phyloP scores from a whole-genome alignment of 1,284 basidiomycete species.

The Limonomyces culmigenus region DNA sequence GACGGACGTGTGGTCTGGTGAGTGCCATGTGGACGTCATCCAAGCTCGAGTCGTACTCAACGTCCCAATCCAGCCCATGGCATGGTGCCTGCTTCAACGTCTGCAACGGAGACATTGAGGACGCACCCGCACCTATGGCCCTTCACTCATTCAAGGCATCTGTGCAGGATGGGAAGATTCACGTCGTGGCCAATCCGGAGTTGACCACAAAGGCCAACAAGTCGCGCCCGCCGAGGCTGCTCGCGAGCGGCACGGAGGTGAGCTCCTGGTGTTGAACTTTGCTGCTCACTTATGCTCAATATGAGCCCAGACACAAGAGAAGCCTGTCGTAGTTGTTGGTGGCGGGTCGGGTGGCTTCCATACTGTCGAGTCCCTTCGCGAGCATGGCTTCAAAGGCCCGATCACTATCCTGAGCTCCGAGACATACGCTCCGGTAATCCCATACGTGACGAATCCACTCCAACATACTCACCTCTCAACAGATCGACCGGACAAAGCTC shows the following conservation, averaged over 20 bases:
- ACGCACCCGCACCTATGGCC: slow-evolving; percentile 79
- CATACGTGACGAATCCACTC: background rate
- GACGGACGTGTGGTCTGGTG: slow-evolving; percentile 72
- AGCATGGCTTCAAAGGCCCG: slow-evolving; percentile 65
- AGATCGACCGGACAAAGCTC: slow-evolving; percentile 59
- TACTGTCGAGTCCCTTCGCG: slow-evolving; percentile 69
- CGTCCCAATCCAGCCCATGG: slow-evolving; percentile 60
- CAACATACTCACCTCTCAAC: slow-evolving; percentile 4
- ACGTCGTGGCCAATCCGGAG: slow-evolving; percentile 60
- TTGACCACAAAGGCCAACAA: slow-evolving; percentile 57
- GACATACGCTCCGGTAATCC: slow-evolving; percentile 51
- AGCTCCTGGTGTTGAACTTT: slow-evolving; percentile 11
- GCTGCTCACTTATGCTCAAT: too few species aligned
- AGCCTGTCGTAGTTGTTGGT: slow-evolving; percentile 74
- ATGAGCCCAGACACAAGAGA: slow-evolving; percentile 22
- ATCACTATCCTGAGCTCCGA: slow-evolving; percentile 78
- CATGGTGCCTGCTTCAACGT: slow-evolving; percentile 90
- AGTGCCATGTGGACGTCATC: slow-evolving; percentile 9
- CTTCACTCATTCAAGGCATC: slow-evolving; percentile 69
- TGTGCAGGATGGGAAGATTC: slow-evolving; percentile 60
- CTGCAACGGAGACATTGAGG: slow-evolving; percentile 71
- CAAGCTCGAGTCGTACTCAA: background rate
- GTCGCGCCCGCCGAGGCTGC: slow-evolving; percentile 37
- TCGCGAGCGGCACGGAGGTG: slow-evolving; percentile 18
- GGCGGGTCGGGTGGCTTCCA: slow-evolving; percentile 76